Percentiles rank a stretch among this genome's conserved stretches.
phyloP scores from a whole-genome alignment of 2,329 filamentous ascomycete species.

The Pyricularia sp. region DNA sequence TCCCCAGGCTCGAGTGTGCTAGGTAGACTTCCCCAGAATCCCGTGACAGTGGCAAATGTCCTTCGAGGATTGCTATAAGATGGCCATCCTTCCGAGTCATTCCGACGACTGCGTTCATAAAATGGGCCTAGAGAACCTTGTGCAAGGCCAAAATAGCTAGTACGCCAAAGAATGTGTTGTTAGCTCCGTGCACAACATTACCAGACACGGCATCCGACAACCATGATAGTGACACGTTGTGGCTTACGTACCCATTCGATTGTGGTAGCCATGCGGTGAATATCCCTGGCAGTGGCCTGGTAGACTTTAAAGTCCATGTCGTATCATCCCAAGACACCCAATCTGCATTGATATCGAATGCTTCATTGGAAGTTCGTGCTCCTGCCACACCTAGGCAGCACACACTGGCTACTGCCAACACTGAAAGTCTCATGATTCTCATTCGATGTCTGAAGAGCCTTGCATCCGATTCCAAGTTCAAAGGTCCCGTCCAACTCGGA shows the following conservation, averaged over 20 bases:
- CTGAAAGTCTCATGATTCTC: too few relatives aligned
- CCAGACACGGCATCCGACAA: too few relatives aligned
- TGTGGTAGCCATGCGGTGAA: slow-evolving; percentile 9
- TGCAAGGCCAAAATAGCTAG: slow-evolving; percentile 9
- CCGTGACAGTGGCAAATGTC: slow-evolving; percentile 9
- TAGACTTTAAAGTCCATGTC: slow-evolving; percentile 9
- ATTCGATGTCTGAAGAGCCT: too few relatives aligned
- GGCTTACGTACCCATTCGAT: slow-evolving; percentile 7
- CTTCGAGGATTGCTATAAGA: slow-evolving; percentile 6
- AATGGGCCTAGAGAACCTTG: slow-evolving; percentile 9
- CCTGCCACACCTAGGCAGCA: too few relatives aligned
- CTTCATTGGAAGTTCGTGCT: too few relatives aligned
- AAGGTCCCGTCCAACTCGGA: too few relatives aligned
- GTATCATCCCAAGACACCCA: slow-evolving; percentile 9
- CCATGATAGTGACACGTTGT: too few relatives aligned
- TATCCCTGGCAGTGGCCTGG: slow-evolving; percentile 8
- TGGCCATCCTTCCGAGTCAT: slow-evolving; percentile 8
- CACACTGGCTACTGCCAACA: too few relatives aligned
- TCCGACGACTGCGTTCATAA: slow-evolving; percentile 8
- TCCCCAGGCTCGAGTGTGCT: slow-evolving; percentile 8
- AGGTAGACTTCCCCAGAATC: slow-evolving; percentile 8
- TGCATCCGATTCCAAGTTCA: too few relatives aligned
- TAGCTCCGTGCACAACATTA: not conserved
- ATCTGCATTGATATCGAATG: slow-evolving; percentile 2
- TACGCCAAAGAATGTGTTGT: not conserved